Conservation (phyloP, 768 basidiomycete genomes). For the Hypholoma fasciculare region DNA sequence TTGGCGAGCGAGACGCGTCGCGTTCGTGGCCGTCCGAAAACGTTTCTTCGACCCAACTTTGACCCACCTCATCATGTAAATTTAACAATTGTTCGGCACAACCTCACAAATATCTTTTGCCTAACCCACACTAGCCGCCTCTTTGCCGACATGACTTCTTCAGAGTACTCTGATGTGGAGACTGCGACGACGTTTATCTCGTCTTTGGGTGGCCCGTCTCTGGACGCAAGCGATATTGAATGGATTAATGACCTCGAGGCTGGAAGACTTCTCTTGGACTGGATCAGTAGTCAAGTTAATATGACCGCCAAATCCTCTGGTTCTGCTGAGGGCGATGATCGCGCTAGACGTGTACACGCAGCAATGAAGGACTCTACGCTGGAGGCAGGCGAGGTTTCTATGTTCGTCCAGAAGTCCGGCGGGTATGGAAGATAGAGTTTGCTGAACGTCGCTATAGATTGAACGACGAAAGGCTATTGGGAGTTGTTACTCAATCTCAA, state of each 20-base stretch:
- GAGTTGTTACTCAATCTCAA: background rate
- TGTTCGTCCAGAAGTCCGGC: conserved; percentile 11
- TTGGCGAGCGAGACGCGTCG: too few relatives aligned
- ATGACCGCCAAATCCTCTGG: background rate
- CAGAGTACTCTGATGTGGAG: background rate
- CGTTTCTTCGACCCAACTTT: too few relatives aligned
- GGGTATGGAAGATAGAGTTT: background rate
- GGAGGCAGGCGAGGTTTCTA: conserved; percentile 16
- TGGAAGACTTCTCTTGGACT: conserved; percentile 14
- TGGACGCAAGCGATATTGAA: conserved; percentile 5
- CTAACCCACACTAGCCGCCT: background rate
- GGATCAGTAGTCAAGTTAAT: conserved; percentile 13
- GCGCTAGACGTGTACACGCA: background rate
- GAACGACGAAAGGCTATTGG: background rate
- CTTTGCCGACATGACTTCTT: background rate
- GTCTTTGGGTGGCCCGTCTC: background rate
- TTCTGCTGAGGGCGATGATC: background rate
- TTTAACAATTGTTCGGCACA: too few relatives aligned
- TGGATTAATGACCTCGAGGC: conserved; percentile 4
- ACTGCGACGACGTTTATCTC: background rate
- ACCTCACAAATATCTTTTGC: too few relatives aligned
- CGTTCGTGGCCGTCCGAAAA: too few relatives aligned
- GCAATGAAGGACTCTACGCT: conserved; percentile 13
- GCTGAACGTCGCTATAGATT: background rate
- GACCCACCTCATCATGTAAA: too few relatives aligned